A percentile compares a stretch with the other conserved stretches of the same genome.
phyloP scores from a whole-genome alignment of 176 grass and related monocot species.

The Triticum timopheevii region DNA sequence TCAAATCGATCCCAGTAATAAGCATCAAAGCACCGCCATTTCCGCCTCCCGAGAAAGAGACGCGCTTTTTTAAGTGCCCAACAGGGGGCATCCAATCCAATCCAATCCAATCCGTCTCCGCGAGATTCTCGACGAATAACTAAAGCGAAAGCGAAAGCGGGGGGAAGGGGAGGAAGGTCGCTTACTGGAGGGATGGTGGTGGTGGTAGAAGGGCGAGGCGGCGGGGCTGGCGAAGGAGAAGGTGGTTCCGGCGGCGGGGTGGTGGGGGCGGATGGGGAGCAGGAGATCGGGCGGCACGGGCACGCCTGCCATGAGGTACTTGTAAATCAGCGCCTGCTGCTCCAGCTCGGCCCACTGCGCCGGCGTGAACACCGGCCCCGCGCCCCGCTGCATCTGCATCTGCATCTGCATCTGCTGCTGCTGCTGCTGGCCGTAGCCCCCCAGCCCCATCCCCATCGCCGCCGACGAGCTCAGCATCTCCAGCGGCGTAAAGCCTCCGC shows the following conservation, averaged over 20 bases:
- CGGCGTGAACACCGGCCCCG: conserved; percentile 74
- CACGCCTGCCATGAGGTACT: conserved; percentile 92
- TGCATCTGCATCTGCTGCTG: not conserved
- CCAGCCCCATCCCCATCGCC: conserved; percentile 34
- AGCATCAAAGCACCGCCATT: not conserved
- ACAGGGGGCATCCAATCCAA: not conserved
- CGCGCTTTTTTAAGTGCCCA: not conserved
- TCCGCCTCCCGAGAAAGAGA: not conserved
- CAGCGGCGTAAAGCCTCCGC: not conserved
- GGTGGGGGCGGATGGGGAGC: conserved; percentile 65
- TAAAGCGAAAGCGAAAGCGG: not conserved
- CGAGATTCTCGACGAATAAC: not conserved
- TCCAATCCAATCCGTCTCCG: not conserved
- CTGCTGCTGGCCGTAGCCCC: conserved; percentile 33
- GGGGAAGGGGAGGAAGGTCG: not conserved
- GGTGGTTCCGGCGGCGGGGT: conserved; percentile 38
- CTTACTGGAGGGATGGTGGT: conserved; percentile 83
- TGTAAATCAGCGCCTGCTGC: conserved; percentile 96
- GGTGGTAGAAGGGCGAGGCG: conserved; percentile 54
- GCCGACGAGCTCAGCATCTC: conserved; percentile 61
- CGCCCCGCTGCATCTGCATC: conserved; percentile 29
- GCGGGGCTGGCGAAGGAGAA: conserved; percentile 67
- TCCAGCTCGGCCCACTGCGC: conserved; percentile 97
- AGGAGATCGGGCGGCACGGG: conserved; percentile 96
- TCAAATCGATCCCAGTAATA: conserved; percentile 21